phyloP scores from a whole-genome alignment of 2,329 filamentous ascomycete species.

The Calonectria pauciramosa region DNA sequence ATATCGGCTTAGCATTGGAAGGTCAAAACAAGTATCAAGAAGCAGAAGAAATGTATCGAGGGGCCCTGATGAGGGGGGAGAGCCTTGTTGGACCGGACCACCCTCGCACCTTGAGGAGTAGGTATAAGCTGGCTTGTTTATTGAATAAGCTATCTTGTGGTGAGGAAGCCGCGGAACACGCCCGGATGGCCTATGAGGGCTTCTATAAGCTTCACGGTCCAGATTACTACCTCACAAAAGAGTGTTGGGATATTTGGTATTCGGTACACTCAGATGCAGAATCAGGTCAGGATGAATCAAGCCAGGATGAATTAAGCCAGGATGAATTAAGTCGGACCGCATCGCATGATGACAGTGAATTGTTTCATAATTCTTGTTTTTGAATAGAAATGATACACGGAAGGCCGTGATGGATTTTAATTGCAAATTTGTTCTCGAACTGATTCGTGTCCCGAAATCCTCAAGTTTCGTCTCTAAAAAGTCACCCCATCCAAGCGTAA shows the following conservation, averaged over 20 bases:
- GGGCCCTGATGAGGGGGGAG: neutral
- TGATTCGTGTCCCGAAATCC: neutral
- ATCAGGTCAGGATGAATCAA: neutral
- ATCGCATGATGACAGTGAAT: neutral
- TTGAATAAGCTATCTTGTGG: neutral
- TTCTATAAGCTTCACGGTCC: neutral
- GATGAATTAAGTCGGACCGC: too few relatives aligned
- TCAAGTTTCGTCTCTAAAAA: neutral
- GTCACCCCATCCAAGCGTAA: neutral
- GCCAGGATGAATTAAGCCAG: too few relatives aligned
- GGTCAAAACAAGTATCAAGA: constrained; percentile 11
- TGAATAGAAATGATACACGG: neutral
- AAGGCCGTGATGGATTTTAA: neutral
- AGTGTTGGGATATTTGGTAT: neutral
- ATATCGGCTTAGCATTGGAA: neutral
- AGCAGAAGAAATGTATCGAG: constrained; percentile 25
- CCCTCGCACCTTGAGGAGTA: neutral
- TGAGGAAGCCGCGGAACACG: neutral
- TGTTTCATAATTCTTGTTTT: neutral
- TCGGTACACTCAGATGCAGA: neutral
- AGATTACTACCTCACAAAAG: neutral
- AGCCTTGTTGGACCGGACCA: neutral
- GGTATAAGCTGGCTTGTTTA: neutral
- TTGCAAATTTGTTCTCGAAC: neutral
- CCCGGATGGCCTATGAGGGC: neutral